Base-by-base conservation (phyloP, 306 rosid genomes). In the Ziziphus jujuba region DNA sequence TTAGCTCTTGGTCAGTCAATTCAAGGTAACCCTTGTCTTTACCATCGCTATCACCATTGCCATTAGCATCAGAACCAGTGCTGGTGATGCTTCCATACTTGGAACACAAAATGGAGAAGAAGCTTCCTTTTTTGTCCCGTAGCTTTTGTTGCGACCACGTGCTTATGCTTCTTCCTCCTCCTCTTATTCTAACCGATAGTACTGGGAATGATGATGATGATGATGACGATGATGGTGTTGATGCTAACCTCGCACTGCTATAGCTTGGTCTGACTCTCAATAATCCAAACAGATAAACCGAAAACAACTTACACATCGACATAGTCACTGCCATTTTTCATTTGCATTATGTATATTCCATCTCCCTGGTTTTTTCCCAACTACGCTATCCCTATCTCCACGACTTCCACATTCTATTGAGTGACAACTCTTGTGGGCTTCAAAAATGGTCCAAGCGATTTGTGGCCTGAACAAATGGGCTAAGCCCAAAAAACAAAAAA, bases 1-100 rank as follows among this genome's bases (percentile, higher is more conserved):
- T 71, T 13, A 93, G 79, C 64, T 93, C 97, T n/a, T 80, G 85
- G 67, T 93, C 97, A 1, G 90, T 68, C 64, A 85, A 80, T 58
- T 80, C 85, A 44, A 93, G 76, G 68, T 74, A 88, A 40, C 80
- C 72, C 65, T 68, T 85, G 33, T 72, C 88, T 3, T 31, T 57
- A 9, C 34, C 36, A 19, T 21, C 19, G 9, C 20, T 22, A 43
- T 25, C 35, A 5, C 14, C 70, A 12, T 50, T 58, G 34, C 44
- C 11, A 8, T 35, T 47, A 22, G 2, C 60, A 19, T 25, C 35
- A 24, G 25, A 17, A 15, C 33, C 17, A 33, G 71, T 56, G 63
- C 35, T 44, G 10, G 52, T 40, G 61, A 10, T 54, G 60, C 50
- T 76, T 44, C 64, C 61, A 34, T 55, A 71, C 7, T 51, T 65